A percentile compares a stretch with the other conserved stretches of the same genome.
These are phyloP conservation scores for Amanita pallidorosea DNA, from an alignment of 768 basidiomycete genomes.

Conservation along the genomic window DNA sequence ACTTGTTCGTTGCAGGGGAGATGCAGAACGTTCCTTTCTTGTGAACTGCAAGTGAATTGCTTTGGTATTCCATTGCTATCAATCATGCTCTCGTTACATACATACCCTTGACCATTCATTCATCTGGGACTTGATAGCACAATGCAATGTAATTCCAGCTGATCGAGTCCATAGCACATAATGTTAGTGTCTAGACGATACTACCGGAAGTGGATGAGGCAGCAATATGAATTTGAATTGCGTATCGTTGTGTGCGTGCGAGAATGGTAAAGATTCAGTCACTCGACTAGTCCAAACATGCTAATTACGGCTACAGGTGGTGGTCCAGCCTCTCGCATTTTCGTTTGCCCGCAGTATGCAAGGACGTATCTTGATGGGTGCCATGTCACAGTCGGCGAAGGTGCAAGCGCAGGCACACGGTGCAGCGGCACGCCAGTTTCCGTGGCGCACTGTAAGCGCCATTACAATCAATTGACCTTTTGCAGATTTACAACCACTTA, in stretches of 20 bases:
- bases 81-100: not conserved
- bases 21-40: slow-evolving; percentile 23
- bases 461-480: not conserved
- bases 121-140: not conserved
- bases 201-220: no score
- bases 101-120: not conserved
- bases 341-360: slow-evolving; percentile 44
- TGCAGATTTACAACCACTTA: slow-evolving; percentile 23
- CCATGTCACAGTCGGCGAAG: slow-evolving; percentile 56
- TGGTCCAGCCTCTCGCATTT: slow-evolving; percentile 40
- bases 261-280: no score
- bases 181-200: no score
- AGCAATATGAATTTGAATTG: not conserved
- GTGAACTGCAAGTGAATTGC: slow-evolving; percentile 1
- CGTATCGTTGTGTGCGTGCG: no score
- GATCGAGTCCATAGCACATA: no score
- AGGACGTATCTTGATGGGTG: slow-evolving; percentile 4
- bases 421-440: slow-evolving; percentile 69
- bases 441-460: slow-evolving; percentile 56
- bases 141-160: no score
- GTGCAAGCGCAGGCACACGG: slow-evolving; percentile 61
- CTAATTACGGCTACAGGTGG: slow-evolving; percentile 61
- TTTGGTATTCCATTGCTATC: not conserved
- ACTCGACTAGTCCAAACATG: slow-evolving; percentile 50
- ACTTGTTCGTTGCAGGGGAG: slow-evolving; percentile 19